Evolutionary conservation across 805 yeast species (phyloP), one percentile per base, ranked within the genome.

Genomic region (Pichia californica): DNA sequence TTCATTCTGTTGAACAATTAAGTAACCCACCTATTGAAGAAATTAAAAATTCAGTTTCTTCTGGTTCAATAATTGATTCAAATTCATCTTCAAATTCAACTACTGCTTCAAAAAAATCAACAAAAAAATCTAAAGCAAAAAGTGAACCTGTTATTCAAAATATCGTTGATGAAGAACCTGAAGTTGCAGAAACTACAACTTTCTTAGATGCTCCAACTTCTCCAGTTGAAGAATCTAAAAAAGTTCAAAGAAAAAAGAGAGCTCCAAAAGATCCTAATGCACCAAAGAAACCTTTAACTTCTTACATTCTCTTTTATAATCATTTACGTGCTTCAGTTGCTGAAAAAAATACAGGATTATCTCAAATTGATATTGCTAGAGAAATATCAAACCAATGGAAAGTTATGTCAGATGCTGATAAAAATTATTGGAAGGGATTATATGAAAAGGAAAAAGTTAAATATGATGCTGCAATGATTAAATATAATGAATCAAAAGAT

Each of bases 221-320:
- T 27, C 30, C 30, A 27, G 11, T 14, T 14, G 31, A 31, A 52
- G 62, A 49, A 70, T 67, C 65, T 50, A 59, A 52, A 46, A 56
- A 23, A 3, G 25, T 36, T n/a, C n/a, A n/a, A 71, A 70, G 61
- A 45, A 81, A 77, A 65, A 77, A 75, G 55, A 72, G 70, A 55
- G 68, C 61, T 31, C 71, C 66, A 41, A 70, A 66, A 54, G 98
- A 91, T 64, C 97, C 97, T 41, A 82, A 85, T 57, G 96, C 96
- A 36, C 99, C 99, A 47, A 88, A 86, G 72, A 88, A 88, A 58
- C 98, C 99, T 14, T 70, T 87, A 57, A 88, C 96, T 19, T 83
- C 86, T 36, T 89, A 80, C 68, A 85, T 91, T 63, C 74, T 80
- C 33, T 91, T 79, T 64, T 79, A 87, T 41, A 81, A 83, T 51